Evolutionary conservation across 352 stramenopile species (phyloP).

Genomic region (Pythium sp.): DNA sequence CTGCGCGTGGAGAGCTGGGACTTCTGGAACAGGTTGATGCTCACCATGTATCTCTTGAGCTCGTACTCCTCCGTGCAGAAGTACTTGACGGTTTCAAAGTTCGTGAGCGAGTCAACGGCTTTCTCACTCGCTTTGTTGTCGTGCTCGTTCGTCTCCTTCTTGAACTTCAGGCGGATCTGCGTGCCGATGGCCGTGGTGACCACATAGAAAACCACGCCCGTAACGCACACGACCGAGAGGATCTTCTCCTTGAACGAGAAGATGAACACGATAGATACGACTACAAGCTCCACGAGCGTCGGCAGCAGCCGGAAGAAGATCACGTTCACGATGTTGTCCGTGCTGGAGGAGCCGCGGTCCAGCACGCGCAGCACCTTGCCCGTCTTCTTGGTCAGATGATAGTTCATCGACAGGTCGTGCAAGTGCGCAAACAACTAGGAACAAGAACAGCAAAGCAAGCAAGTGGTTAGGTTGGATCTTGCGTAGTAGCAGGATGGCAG

Average conservation of each 20-base stretch:
- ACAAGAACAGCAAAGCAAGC: background rate
- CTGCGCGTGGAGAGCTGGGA: constrained; percentile 88
- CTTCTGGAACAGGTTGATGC: constrained; percentile 88
- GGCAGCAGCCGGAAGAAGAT: constrained; percentile 95
- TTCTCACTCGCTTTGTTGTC: constrained; percentile 97
- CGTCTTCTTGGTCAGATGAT: constrained; percentile 96
- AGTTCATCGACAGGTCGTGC: constrained; percentile 95
- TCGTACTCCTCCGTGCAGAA: constrained; percentile 95
- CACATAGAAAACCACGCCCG: constrained; percentile 92
- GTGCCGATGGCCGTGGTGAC: constrained; percentile 87
- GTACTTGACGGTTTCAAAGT: constrained; percentile 98
- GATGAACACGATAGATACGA: constrained; percentile 86
- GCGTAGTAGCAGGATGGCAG: background rate
- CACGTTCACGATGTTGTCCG: constrained; percentile 95
- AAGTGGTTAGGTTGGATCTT: background rate
- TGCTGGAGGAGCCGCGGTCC: constrained; percentile 82
- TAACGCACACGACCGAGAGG: constrained; percentile 84
- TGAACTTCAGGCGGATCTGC: constrained; percentile 77
- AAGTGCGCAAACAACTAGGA: constrained; percentile 90
- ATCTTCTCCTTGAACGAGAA: constrained; percentile 92
- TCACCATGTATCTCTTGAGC: constrained; percentile 64
- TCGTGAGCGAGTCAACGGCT: constrained; percentile 95
- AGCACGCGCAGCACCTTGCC: constrained; percentile 93
- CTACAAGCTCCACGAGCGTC: constrained; percentile 94
- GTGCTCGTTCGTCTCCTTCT: constrained; percentile 91